Evolutionary conservation across 225 moss, liverwort and hornwort species (phyloP).

Genomic region (Marchantia polymorpha): DNA sequence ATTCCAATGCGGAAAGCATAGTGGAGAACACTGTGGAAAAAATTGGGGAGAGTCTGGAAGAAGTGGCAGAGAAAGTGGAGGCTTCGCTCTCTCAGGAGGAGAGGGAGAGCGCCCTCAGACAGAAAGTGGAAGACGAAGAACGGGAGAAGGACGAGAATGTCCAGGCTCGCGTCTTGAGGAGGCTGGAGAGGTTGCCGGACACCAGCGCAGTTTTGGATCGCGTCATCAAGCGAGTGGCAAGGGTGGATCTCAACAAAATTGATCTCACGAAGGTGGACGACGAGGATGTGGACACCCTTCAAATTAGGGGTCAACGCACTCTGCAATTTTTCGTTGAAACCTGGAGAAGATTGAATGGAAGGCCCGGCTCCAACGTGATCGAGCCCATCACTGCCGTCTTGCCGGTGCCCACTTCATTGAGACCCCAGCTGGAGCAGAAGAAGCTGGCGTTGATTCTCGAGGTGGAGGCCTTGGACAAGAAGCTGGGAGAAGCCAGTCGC

Average conservation of each 20-base stretch:
- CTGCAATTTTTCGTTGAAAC: conserved; percentile 45
- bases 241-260: conserved; percentile 23
- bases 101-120: conserved; percentile 31
- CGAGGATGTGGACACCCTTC: conserved; percentile 35
- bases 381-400: conserved; percentile 42
- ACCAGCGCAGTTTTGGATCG: conserved; percentile 47
- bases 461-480: conserved; percentile 54
- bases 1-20: conserved; percentile 39
- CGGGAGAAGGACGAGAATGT: conserved; percentile 45
- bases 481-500: conserved; percentile 44
- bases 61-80: conserved; percentile 38
- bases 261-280: conserved; percentile 18
- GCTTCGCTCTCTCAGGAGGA: conserved; percentile 40
- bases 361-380: conserved; percentile 34
- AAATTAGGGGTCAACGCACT: conserved; percentile 34
- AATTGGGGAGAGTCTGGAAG: conserved; percentile 39
- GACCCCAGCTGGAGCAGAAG: conserved; percentile 46
- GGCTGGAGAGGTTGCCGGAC: conserved; percentile 38
- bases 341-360: conserved; percentile 49
- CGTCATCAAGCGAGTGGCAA: conserved; percentile 40
- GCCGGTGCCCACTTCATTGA: conserved; percentile 43
- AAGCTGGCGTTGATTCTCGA: conserved; percentile 45
- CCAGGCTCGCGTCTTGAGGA: conserved; percentile 37
- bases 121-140: conserved; percentile 37
- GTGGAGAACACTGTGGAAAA: conserved; percentile 38